These are phyloP conservation scores for Kodamaea arcana DNA, from an alignment of 1,139 yeast species.

Conservation along the genomic window DNA sequence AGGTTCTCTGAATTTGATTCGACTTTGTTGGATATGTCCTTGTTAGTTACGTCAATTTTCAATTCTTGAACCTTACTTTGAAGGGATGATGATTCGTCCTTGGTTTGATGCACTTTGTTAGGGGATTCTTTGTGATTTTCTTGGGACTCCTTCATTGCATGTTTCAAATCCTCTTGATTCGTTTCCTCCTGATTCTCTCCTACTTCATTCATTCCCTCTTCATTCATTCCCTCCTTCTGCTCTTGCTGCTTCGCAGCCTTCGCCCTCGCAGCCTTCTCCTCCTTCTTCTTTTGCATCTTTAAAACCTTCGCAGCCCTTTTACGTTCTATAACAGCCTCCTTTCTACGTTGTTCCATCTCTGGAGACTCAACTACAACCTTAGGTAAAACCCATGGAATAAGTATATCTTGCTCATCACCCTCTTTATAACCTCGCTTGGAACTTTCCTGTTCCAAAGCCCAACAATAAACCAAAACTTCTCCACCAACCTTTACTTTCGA, in stretches of 20 bases:
- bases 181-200: constrained; percentile 4
- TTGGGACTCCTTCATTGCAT: neutral
- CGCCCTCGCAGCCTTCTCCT: constrained; percentile 24
- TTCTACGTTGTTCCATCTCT: no score
- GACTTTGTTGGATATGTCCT: no score
- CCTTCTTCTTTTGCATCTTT: constrained; percentile 43
- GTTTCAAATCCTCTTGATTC: neutral
- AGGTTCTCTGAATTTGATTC: neutral
- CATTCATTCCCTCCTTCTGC: constrained; percentile 12
- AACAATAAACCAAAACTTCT: constrained; percentile 76
- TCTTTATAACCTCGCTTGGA: constrained; percentile 85
- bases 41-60: neutral
- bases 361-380: no score
- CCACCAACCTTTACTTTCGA: constrained; percentile 59
- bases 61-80: no score
- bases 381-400: constrained; percentile 95
- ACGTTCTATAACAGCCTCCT: no score
- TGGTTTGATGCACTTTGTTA: constrained; percentile 51
- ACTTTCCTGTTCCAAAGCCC: constrained; percentile 92
- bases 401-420: constrained; percentile 87
- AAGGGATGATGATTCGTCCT: neutral
- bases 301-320: no score
- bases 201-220: constrained; percentile 8
- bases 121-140: constrained; percentile 19
- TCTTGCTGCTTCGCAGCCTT: constrained; percentile 1